Evolutionary conservation across 1,284 basidiomycete genomes (phyloP), one percentile per base, ranked within the genome.

Genomic region (Moesziomyces parantarcticus): DNA sequence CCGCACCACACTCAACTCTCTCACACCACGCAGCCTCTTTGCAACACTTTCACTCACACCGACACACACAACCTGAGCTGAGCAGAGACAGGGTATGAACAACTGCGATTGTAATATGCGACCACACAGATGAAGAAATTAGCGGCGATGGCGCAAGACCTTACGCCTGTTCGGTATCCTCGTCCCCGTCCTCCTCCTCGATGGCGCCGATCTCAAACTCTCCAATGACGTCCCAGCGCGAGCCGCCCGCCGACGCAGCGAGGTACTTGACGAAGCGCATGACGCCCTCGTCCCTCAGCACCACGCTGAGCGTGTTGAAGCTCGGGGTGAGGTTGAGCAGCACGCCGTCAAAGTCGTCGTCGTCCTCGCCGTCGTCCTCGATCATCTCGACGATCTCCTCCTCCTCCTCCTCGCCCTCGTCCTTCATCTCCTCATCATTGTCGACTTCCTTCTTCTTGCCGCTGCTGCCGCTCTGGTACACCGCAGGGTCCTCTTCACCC

Each of bases 211-310:
- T 77, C 34, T 71, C 73, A 23, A 58, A 83, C 65, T 83, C 82
- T 18, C 80, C 82, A 32, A 74, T 66, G 22, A 83, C 67, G 45
- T 83, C 82, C 80, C 81, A 83, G 32, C 82, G 60, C 52, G 77
- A 79, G 10, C 81, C 80, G 11, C 82, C 82, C 0, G 81, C 80
- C 11, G 58, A 52, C 1, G 80, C 79, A 22, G 70, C 66, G 34
- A 83, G 65, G 53, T 83, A 83, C 66, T 83, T 83, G 70, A 83
- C 75, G 54, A 83, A 83, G 25, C 78, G 61, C 90, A 98, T 91
- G 47, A 99, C 94, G 20, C 92, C 90, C 75, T 94, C 92, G 84
- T 99, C 96, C 21, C 96, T 88, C 68, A 98, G 86, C 20, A 97
- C 96, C 36, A 99, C 88, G 43, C 94, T 87, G 36, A 99, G 87